phyloP scores from a whole-genome alignment of 345 rosid genomes.

The Salix koriyanagi region DNA sequence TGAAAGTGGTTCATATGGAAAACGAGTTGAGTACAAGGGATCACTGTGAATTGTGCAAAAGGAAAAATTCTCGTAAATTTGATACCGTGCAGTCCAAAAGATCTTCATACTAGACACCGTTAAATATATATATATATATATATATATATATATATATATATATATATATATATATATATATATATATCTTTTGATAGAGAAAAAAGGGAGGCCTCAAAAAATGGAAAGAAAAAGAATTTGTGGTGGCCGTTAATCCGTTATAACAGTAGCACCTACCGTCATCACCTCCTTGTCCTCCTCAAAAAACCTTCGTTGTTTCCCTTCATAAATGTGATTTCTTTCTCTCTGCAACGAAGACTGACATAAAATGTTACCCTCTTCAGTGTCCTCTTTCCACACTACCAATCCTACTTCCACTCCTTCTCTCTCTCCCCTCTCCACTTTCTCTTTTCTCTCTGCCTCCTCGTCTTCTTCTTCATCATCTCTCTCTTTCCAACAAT shows the following conservation, averaged over 20 bases:
- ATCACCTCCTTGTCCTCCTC: background rate
- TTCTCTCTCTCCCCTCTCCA: background rate
- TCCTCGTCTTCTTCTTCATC: conserved; percentile 31
- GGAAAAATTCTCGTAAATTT: background rate
- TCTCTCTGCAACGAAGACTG: background rate
- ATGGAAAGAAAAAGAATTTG: background rate
- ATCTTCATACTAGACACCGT: no score
- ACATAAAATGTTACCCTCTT: conserved; percentile 25
- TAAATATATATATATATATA: no score
- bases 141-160: no score
- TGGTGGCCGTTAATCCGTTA: conserved; percentile 39
- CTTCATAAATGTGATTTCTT: background rate
- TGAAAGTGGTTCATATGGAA: background rate
- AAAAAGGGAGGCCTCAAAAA: background rate
- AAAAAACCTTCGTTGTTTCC: background rate
- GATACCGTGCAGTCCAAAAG: no score
- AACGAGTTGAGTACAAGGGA: background rate
- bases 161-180: no score
- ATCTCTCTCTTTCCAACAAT: conserved; percentile 22
- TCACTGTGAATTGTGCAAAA: background rate
- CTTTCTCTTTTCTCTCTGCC: conserved; percentile 21
- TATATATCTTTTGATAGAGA: background rate
- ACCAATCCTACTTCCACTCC: conserved; percentile 15
- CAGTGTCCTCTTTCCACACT: conserved; percentile 30
- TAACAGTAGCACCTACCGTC: background rate